Evolutionary conservation across 2,329 filamentous ascomycete genomes (phyloP).

Genomic region (Aspergillus neotritici): DNA sequence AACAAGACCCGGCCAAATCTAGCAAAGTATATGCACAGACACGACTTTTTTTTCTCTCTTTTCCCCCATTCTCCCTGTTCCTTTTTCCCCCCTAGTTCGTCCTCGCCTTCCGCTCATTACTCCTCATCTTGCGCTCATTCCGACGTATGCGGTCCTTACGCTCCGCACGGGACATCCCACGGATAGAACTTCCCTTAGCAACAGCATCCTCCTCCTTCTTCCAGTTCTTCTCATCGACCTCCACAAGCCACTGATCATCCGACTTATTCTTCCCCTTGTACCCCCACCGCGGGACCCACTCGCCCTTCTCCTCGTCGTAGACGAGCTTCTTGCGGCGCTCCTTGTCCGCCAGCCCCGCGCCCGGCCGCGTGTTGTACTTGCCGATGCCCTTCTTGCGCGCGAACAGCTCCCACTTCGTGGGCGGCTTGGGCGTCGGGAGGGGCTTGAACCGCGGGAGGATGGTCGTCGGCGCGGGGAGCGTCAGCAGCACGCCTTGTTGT

Average conservation of each 20-base stretch:
- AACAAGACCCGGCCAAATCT: slow-evolving; percentile 3
- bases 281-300: slow-evolving; percentile 93
- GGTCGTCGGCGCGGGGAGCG: slow-evolving; percentile 65
- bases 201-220: slow-evolving; percentile 57
- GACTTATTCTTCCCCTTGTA: slow-evolving; percentile 87
- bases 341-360: slow-evolving; percentile 57
- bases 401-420: slow-evolving; percentile 94
- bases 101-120: slow-evolving; percentile 53
- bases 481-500: slow-evolving; percentile 65
- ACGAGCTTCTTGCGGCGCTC: slow-evolving; percentile 62
- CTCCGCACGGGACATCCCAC: slow-evolving; percentile 62
- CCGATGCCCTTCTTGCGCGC: slow-evolving; percentile 91
- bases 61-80: background rate
- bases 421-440: slow-evolving; percentile 70
- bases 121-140: slow-evolving; percentile 62
- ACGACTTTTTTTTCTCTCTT: background rate
- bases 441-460: slow-evolving; percentile 85
- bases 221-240: slow-evolving; percentile 75
- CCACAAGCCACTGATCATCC: slow-evolving; percentile 79
- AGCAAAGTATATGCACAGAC: slow-evolving; percentile 13
- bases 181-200: slow-evolving; percentile 58
- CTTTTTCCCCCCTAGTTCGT: slow-evolving; percentile 22
- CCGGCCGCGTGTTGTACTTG: slow-evolving; percentile 65
- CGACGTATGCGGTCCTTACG: slow-evolving; percentile 58
- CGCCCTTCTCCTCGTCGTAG: slow-evolving; percentile 76